These are phyloP conservation scores for Penicillium cosmopolitanum DNA, from an alignment of 495 filamentous ascomycete species.

Conservation along the genomic window DNA sequence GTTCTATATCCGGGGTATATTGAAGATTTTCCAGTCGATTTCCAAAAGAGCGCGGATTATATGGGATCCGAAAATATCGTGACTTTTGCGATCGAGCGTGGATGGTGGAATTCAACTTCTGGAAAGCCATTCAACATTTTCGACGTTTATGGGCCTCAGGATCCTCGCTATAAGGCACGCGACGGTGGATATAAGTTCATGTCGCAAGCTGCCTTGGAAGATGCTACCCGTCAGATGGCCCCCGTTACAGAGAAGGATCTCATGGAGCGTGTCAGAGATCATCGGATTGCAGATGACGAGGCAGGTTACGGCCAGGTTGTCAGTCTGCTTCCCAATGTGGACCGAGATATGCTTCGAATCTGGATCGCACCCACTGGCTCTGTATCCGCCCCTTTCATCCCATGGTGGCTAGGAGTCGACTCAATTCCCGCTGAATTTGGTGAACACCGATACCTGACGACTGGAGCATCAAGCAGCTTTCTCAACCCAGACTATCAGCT, in stretches of 20 bases:
- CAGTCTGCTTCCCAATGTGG: neutral
- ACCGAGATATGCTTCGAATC: conserved; percentile 1
- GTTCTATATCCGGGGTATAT: neutral
- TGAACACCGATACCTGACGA: conserved; percentile 1
- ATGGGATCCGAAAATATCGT: conserved; percentile 2
- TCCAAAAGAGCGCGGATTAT: neutral
- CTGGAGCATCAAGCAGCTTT: neutral
- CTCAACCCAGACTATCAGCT: neutral
- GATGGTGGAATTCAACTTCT: neutral
- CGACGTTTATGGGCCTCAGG: conserved; percentile 1
- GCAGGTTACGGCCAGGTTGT: neutral
- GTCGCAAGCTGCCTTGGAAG: conserved; percentile 2
- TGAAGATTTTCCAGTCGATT: neutral
- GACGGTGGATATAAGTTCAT: conserved; percentile 1
- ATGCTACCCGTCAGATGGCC: neutral
- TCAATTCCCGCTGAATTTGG: neutral
- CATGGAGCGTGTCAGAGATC: conserved; percentile 2
- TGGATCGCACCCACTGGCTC: conserved; percentile 1
- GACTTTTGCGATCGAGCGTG: neutral
- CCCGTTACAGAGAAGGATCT: neutral
- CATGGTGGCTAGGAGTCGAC: neutral
- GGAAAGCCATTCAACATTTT: conserved; percentile 2
- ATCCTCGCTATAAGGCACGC: neutral
- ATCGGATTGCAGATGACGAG: neutral
- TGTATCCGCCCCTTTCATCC: neutral